These are phyloP conservation scores for Penicillium roqueforti DNA, from an alignment of 495 filamentous ascomycete genomes.

Conservation along the genomic window DNA sequence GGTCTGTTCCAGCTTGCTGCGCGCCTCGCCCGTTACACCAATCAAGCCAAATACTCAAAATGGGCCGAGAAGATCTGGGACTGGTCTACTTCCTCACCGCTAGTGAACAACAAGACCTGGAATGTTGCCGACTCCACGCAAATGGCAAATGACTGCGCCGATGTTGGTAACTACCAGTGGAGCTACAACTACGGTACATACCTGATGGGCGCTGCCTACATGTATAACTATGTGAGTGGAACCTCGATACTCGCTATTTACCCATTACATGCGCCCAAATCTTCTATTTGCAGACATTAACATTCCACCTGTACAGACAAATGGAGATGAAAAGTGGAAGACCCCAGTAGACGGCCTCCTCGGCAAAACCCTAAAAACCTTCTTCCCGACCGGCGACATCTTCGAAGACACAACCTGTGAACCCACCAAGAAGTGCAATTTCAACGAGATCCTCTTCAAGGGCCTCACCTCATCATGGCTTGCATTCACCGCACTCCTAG, in stretches of 20 bases:
- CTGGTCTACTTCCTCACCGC: slow-evolving; percentile 52
- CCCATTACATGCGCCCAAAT: not conserved
- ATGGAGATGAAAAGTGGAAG: slow-evolving; percentile 41
- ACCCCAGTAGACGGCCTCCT: slow-evolving; percentile 48
- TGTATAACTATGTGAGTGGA: slow-evolving; percentile 58
- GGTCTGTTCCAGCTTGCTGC: slow-evolving; percentile 67
- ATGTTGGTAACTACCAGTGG: slow-evolving; percentile 58
- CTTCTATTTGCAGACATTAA: not conserved
- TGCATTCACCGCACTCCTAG: slow-evolving; percentile 62
- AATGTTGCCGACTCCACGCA: slow-evolving; percentile 61
- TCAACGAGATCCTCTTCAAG: slow-evolving; percentile 76
- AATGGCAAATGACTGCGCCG: slow-evolving; percentile 48
- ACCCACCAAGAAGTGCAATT: slow-evolving; percentile 50
- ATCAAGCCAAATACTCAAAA: slow-evolving; percentile 56
- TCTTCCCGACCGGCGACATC: slow-evolving; percentile 51
- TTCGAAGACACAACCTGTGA: slow-evolving; percentile 64
- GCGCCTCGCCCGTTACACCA: slow-evolving; percentile 63
- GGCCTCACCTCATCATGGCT: slow-evolving; percentile 74
- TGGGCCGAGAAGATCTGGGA: slow-evolving; percentile 66
- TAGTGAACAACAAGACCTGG: slow-evolving; percentile 44
- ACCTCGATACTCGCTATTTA: not conserved
- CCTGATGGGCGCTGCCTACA: slow-evolving; percentile 62
- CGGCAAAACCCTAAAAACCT: slow-evolving; percentile 31
- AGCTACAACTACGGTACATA: slow-evolving; percentile 66
- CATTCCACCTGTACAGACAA: not conserved